phyloP scores from a whole-genome alignment of 2,329 filamentous ascomycete genomes.

The Curvularia eragrostidis region DNA sequence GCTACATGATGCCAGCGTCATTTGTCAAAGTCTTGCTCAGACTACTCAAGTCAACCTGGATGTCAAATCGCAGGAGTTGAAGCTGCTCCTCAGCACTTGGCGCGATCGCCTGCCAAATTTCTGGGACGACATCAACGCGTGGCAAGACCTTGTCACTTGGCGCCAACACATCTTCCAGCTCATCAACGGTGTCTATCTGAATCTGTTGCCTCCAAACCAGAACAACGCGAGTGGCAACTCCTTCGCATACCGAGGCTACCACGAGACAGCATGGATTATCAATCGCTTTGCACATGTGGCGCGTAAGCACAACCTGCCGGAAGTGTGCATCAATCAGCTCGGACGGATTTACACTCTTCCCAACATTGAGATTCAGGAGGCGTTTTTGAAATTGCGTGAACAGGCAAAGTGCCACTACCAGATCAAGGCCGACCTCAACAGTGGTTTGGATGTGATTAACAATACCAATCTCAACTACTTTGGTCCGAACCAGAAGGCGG shows the following conservation, averaged over 20 bases:
- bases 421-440: constrained; percentile 89
- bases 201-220: constrained; percentile 78
- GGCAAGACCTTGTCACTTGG: constrained; percentile 99
- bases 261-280: constrained; percentile 99
- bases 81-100: constrained; percentile 92
- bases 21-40: constrained; percentile 85
- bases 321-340: constrained; percentile 96
- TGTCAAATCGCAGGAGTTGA: constrained; percentile 92
- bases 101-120: constrained; percentile 93
- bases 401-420: constrained; percentile 99
- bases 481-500: constrained; percentile 91
- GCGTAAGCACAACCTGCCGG: constrained; percentile 92
- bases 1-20: constrained; percentile 95
- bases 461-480: constrained; percentile 99
- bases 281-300: constrained; percentile 98
- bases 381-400: constrained; percentile 96
- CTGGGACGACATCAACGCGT: constrained; percentile 99
- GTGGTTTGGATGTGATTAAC: constrained; percentile 96
- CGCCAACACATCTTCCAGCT: constrained; percentile 98
- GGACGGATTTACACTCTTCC: constrained; percentile 98
- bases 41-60: constrained; percentile 89
- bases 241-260: constrained; percentile 95
- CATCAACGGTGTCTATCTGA: constrained; percentile 93
- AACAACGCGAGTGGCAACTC: constrained; percentile 83
- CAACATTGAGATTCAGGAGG: constrained; percentile 99